Conservation (phyloP, 2,329 filamentous ascomycete genomes). For the Coniochaeta sp. region DNA sequence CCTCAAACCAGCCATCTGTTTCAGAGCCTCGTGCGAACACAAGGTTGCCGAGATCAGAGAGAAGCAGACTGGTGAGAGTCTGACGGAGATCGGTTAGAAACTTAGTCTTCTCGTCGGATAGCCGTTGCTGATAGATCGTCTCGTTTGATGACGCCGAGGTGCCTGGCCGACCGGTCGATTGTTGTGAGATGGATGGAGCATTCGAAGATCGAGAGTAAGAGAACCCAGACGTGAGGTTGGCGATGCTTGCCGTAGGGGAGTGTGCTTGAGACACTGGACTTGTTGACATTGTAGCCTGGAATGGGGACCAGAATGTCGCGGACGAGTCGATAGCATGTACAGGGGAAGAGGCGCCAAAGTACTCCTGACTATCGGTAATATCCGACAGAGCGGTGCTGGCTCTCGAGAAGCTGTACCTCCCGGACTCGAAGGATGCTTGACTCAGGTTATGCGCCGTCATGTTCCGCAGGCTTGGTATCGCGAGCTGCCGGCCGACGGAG, state of each 20-base stretch:
- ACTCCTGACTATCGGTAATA: constrained; percentile 62
- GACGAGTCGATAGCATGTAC: constrained; percentile 67
- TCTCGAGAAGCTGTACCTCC: constrained; percentile 53
- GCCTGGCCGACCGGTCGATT: constrained; percentile 48
- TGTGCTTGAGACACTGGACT: constrained; percentile 54
- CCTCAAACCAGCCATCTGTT: constrained; percentile 81
- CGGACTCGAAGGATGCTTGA: constrained; percentile 64
- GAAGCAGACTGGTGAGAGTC: constrained; percentile 71
- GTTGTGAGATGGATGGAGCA: constrained; percentile 29
- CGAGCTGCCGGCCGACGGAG: constrained; percentile 37
- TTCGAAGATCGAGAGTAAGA: constrained; percentile 34
- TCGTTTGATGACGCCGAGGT: constrained; percentile 63
- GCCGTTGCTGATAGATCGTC: constrained; percentile 54
- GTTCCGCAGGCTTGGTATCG: constrained; percentile 44
- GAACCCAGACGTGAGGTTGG: constrained; percentile 47
- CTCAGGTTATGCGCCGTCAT: constrained; percentile 57
- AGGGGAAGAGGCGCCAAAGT: constrained; percentile 62
- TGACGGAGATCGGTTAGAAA: constrained; percentile 75
- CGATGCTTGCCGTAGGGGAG: constrained; percentile 55
- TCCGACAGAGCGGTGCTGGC: constrained; percentile 54
- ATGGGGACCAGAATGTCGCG: constrained; percentile 85
- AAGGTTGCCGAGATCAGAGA: constrained; percentile 83
- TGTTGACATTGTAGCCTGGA: constrained; percentile 61
- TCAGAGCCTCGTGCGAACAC: constrained; percentile 87
- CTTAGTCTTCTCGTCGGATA: constrained; percentile 63